phyloP scores from a whole-genome alignment of 1,139 yeast species.

The Geotrichum restrictum region DNA sequence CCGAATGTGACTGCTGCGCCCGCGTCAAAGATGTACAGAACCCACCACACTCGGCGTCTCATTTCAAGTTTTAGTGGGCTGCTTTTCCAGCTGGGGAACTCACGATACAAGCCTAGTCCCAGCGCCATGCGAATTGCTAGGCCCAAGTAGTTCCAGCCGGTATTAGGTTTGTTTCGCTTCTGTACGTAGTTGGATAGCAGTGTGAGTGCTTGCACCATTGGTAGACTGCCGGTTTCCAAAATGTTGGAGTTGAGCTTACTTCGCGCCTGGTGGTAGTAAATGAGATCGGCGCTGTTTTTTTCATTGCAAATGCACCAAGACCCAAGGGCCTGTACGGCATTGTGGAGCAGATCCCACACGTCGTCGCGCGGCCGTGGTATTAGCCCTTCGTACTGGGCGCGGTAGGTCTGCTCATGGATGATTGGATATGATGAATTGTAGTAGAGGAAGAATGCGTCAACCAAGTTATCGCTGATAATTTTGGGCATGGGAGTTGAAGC shows the following conservation, averaged over 20 bases:
- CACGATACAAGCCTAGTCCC: conserved; percentile 61
- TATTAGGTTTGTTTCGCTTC: conserved; percentile 59
- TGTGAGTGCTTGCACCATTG: conserved; percentile 51
- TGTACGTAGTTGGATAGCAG: conserved; percentile 58
- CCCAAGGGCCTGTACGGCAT: conserved; percentile 57
- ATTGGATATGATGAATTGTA: conserved; percentile 62
- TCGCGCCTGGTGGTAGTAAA: conserved; percentile 53
- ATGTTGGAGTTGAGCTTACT: conserved; percentile 34
- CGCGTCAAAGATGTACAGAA: conserved; percentile 58
- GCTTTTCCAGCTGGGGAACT: conserved; percentile 41
- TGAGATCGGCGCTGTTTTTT: conserved; percentile 47
- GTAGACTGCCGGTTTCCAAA: conserved; percentile 52
- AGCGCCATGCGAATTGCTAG: conserved; percentile 64
- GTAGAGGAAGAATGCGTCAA: conserved; percentile 49
- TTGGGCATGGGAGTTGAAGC: conserved; percentile 25
- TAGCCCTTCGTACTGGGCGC: conserved; percentile 46
- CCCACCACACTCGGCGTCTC: conserved; percentile 42
- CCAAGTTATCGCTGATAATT: conserved; percentile 40
- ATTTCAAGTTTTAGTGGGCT: conserved; percentile 35
- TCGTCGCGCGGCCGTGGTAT: conserved; percentile 43
- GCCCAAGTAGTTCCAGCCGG: conserved; percentile 65
- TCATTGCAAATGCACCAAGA: conserved; percentile 56
- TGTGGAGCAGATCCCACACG: conserved; percentile 52
- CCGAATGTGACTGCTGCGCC: conserved; percentile 66
- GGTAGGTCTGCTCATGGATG: conserved; percentile 52